Evolutionary conservation across 495 filamentous ascomycete species (phyloP).

Genomic region (Neurospora sublineolata): DNA sequence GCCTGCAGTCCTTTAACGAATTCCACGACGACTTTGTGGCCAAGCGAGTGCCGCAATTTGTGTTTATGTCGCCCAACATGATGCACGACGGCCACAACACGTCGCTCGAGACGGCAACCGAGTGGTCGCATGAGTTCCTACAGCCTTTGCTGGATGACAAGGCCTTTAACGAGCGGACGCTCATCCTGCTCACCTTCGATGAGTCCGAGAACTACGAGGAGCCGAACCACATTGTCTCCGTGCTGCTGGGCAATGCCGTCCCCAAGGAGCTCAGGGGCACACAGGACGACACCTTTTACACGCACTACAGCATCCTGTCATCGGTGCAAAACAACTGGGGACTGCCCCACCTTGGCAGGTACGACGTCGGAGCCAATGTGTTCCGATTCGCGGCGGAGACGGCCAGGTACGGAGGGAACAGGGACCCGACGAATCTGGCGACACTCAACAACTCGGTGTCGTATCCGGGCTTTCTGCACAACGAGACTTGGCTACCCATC

Average conservation of each 20-base stretch:
- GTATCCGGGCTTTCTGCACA: slow-evolving; percentile 45
- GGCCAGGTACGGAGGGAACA: slow-evolving; percentile 46
- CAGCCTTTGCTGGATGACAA: slow-evolving; percentile 44
- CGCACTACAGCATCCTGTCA: slow-evolving; percentile 57
- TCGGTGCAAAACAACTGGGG: slow-evolving; percentile 57
- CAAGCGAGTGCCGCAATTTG: slow-evolving; percentile 52
- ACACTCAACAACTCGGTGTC: slow-evolving; percentile 54
- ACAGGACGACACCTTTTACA: slow-evolving; percentile 56
- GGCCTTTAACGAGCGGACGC: slow-evolving; percentile 47
- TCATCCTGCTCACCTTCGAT: slow-evolving; percentile 60
- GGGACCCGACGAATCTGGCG: slow-evolving; percentile 42
- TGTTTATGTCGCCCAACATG: slow-evolving; percentile 63
- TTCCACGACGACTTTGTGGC: slow-evolving; percentile 45
- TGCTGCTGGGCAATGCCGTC: slow-evolving; percentile 54
- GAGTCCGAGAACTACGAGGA: slow-evolving; percentile 46
- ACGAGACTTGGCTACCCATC: slow-evolving; percentile 19
- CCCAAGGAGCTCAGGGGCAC: slow-evolving; percentile 45
- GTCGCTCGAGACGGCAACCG: slow-evolving; percentile 44
- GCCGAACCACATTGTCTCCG: slow-evolving; percentile 48
- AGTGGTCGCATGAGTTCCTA: slow-evolving; percentile 49
- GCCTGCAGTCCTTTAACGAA: slow-evolving; percentile 48
- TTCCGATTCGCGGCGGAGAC: slow-evolving; percentile 48
- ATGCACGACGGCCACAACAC: slow-evolving; percentile 61
- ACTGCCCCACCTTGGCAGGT: slow-evolving; percentile 54
- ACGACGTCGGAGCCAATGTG: slow-evolving; percentile 62